Percentiles rank a stretch among this genome's conserved stretches.
phyloP scores from a whole-genome alignment of 2,329 filamentous ascomycete species.

The Dactylonectria macrodidyma region DNA sequence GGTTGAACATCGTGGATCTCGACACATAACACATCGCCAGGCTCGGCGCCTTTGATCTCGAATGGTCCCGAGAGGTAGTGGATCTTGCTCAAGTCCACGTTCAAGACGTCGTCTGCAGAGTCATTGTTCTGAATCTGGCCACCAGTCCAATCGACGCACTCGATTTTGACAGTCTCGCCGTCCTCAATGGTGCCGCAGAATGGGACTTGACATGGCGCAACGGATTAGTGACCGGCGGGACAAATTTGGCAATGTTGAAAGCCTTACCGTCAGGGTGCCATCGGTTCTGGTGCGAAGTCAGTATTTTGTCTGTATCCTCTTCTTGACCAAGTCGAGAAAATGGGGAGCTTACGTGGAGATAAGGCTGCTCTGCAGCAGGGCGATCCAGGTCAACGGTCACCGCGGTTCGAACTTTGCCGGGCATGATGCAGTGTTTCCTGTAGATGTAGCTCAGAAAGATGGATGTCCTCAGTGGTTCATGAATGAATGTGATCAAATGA shows the following conservation, averaged over 20 bases:
- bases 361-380: conserved; percentile 45
- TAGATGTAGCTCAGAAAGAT: background rate
- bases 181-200: conserved; percentile 80
- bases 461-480: background rate
- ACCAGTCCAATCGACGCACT: conserved; percentile 88
- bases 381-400: conserved; percentile 46
- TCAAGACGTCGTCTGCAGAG: conserved; percentile 87
- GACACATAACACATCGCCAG: conserved; percentile 87
- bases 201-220: conserved; percentile 72
- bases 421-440: conserved; percentile 32
- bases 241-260: background rate
- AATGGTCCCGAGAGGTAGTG: conserved; percentile 95
- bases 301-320: background rate
- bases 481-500: background rate
- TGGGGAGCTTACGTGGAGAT: conserved; percentile 43
- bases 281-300: conserved; percentile 68
- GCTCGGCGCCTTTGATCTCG: conserved; percentile 86
- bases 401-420: conserved; percentile 44
- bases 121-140: conserved; percentile 93
- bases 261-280: conserved; percentile 90
- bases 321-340: too few relatives aligned
- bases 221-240: background rate
- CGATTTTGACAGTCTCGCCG: conserved; percentile 92
- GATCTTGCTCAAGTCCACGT: conserved; percentile 86
- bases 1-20: conserved; percentile 96